A percentile compares a stretch with the other conserved stretches of the same genome.
phyloP scores from a whole-genome alignment of 257 asterid genomes.

The Mitragyna speciosa region DNA sequence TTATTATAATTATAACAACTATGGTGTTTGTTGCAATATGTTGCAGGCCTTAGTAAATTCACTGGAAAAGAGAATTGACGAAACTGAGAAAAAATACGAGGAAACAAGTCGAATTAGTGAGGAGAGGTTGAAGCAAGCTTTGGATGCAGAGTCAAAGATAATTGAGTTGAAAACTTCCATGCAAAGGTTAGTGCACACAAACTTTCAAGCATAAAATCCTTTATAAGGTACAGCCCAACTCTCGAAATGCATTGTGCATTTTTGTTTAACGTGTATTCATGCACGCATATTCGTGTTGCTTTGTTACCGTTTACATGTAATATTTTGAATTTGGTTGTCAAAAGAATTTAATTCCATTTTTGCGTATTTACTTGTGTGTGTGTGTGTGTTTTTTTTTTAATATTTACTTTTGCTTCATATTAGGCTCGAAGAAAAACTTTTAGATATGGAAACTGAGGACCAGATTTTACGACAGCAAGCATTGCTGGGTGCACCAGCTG shows the following conservation, averaged over 20 bases:
- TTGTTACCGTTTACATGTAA: neutral
- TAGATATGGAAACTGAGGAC: slow-evolving; percentile 66
- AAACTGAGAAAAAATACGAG: slow-evolving; percentile 66
- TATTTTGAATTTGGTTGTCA: neutral
- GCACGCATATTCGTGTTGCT: neutral
- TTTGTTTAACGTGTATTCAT: neutral
- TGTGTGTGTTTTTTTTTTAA: neutral
- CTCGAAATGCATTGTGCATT: neutral
- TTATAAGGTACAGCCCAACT: neutral
- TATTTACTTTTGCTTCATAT: slow-evolving; percentile 25
- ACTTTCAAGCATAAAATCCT: neutral
- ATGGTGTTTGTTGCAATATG: slow-evolving; percentile 6
- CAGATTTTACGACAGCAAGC: slow-evolving; percentile 61
- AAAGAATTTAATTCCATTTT: neutral
- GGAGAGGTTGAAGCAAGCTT: slow-evolving; percentile 64
- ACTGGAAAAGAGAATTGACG: slow-evolving; percentile 64
- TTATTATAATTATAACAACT: neutral
- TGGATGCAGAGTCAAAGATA: slow-evolving; percentile 72
- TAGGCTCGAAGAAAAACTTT: slow-evolving; percentile 75
- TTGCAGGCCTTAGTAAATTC: slow-evolving; percentile 60
- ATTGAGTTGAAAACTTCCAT: slow-evolving; percentile 63
- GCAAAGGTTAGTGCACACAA: slow-evolving; percentile 53
- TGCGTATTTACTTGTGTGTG: neutral
- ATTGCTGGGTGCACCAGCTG: slow-evolving; percentile 44
- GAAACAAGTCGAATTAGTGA: slow-evolving; percentile 60